These are phyloP conservation scores for Suhomyces kunorum DNA, from an alignment of 1,139 yeast genomes.

Conservation along the genomic window DNA sequence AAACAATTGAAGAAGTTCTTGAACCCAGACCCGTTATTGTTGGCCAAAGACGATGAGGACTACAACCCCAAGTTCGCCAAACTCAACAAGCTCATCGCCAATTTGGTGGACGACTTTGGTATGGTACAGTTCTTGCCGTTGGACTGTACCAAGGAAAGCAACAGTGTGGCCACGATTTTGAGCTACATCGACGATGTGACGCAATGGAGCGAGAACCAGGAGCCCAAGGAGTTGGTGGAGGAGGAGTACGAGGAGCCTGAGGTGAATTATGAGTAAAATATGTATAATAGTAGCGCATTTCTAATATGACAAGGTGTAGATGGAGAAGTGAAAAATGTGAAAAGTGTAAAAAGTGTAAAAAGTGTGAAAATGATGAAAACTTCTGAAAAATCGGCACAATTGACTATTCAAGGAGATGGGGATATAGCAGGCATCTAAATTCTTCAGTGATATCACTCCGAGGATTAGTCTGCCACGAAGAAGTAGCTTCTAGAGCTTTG, in stretches of 20 bases:
- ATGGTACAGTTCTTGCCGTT: constrained; percentile 96
- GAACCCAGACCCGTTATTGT: constrained; percentile 85
- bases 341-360: too few relatives aligned
- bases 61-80: constrained; percentile 73
- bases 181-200: constrained; percentile 96
- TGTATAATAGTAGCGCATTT: constrained; percentile 1
- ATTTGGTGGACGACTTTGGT: constrained; percentile 92
- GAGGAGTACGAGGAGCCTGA: constrained; percentile 17
- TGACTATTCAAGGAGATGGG: too few relatives aligned
- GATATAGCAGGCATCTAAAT: too few relatives aligned
- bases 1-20: constrained; percentile 79
- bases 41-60: constrained; percentile 43
- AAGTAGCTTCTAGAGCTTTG: too few relatives aligned
- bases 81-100: constrained; percentile 80
- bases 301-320: background rate
- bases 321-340: background rate
- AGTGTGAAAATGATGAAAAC: too few relatives aligned
- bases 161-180: constrained; percentile 76
- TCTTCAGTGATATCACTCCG: too few relatives aligned
- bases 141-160: constrained; percentile 76
- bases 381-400: too few relatives aligned
- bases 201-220: constrained; percentile 96
- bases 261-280: constrained; percentile 9
- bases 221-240: constrained; percentile 82
- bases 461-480: too few relatives aligned